Conservation (phyloP, 495 filamentous ascomycete species). For the Paragyromitra xinjiangensis region DNA sequence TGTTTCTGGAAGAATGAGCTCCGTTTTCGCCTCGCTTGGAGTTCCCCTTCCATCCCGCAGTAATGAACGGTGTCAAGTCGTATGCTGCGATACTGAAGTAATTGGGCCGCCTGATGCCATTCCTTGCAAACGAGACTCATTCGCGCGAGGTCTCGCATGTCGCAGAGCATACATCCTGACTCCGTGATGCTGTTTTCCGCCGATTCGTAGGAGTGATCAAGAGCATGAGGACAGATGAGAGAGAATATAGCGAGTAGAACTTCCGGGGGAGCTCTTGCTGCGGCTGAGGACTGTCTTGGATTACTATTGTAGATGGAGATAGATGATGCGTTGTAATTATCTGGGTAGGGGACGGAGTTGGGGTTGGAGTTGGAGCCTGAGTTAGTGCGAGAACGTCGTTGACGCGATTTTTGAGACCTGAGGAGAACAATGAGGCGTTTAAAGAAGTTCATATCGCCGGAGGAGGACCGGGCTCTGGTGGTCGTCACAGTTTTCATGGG, state of each 20-base stretch:
- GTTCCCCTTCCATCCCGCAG: constrained; percentile 82
- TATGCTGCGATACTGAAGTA: constrained; percentile 79
- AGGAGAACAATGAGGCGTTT: constrained; percentile 47
- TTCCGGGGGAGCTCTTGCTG: constrained; percentile 65
- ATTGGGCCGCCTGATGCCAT: constrained; percentile 64
- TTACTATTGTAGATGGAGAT: constrained; percentile 23
- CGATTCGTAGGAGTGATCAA: constrained; percentile 77
- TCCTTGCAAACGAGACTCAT: constrained; percentile 75
- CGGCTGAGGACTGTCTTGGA: constrained; percentile 35
- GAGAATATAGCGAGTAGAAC: constrained; percentile 78
- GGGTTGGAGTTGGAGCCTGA: constrained; percentile 26
- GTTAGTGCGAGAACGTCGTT: constrained; percentile 33
- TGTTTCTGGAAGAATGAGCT: constrained; percentile 76
- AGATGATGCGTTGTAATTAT: constrained; percentile 38
- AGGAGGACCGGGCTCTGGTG: constrained; percentile 37
- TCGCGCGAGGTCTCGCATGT: constrained; percentile 87
- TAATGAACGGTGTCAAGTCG: constrained; percentile 96
- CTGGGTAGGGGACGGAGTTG: constrained; percentile 23
- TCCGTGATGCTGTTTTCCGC: constrained; percentile 83
- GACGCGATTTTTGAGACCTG: constrained; percentile 48
- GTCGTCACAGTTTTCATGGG: constrained; percentile 37
- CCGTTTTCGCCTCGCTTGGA: constrained; percentile 78
- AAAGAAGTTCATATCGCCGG: constrained; percentile 48
- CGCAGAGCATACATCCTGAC: constrained; percentile 94
- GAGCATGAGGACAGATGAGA: constrained; percentile 82